Percentiles rank a stretch among this genome's conserved stretches.
Conservation (phyloP, 225 moss, liverwort and hornwort species). For the Climacium dendroides region DNA sequence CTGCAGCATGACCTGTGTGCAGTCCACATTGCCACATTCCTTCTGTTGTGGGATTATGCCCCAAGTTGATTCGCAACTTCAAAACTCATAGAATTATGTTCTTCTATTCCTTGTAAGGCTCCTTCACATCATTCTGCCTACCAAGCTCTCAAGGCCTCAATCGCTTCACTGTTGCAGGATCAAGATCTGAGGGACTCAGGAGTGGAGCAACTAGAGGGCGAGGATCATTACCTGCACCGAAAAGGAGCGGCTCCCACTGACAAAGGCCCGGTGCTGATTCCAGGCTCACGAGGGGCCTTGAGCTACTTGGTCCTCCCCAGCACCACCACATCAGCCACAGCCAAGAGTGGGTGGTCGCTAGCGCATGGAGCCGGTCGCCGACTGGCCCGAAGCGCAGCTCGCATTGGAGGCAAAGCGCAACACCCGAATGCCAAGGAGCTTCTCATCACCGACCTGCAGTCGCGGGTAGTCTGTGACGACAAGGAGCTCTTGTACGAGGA, state of each 20-base stretch:
- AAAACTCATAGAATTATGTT: not conserved
- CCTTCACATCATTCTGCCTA: not conserved
- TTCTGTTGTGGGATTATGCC: not conserved
- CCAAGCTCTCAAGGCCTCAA: not conserved
- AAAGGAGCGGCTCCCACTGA: conserved; percentile 78
- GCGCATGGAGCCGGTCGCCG: conserved; percentile 72
- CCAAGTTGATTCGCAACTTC: not conserved
- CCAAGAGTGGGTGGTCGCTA: conserved; percentile 48
- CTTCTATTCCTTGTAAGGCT: not conserved
- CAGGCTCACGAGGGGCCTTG: conserved; percentile 66
- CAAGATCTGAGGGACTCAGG: conserved; percentile 8
- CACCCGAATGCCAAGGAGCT: conserved; percentile 46
- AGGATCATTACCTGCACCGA: conserved; percentile 39
- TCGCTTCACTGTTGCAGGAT: conserved; percentile 2
- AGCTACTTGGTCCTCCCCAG: conserved; percentile 68
- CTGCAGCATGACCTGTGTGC: not conserved
- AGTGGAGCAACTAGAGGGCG: not conserved
- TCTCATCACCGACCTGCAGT: conserved; percentile 51
- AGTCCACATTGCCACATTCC: not conserved
- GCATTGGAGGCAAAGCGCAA: conserved; percentile 48
- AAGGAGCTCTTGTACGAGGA: conserved; percentile 67
- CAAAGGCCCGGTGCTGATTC: conserved; percentile 65
- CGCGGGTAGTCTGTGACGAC: conserved; percentile 70
- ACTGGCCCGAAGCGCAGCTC: conserved; percentile 53
- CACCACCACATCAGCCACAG: not conserved